phyloP scores from a whole-genome alignment of 192 early-diverging fungal genomes.

The Coemansia sp. region DNA sequence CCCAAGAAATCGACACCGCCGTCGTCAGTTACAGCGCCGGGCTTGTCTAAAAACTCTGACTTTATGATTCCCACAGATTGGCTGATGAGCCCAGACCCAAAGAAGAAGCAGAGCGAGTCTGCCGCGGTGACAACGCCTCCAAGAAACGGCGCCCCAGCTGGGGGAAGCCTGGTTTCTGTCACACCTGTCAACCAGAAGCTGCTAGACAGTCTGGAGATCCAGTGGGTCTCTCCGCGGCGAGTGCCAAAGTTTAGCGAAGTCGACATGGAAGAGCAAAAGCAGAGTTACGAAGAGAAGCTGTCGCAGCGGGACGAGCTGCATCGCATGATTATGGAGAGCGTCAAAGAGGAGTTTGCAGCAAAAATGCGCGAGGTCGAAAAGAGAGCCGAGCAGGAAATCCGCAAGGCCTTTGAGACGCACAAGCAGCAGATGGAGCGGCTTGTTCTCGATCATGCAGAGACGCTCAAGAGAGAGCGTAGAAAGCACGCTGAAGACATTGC shows the following conservation, averaged over 20 bases:
- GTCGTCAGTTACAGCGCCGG: background rate
- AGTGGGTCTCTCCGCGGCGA: constrained; percentile 50
- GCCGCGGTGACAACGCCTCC: constrained; percentile 11
- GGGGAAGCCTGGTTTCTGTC: constrained; percentile 35
- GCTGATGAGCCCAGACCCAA: constrained; percentile 44
- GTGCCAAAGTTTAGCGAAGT: constrained; percentile 54
- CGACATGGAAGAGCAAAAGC: constrained; percentile 32
- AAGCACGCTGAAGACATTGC: constrained; percentile 29
- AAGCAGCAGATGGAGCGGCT: constrained; percentile 29
- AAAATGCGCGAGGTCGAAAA: constrained; percentile 44
- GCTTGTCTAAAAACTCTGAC: constrained; percentile 3
- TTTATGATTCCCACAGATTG: constrained; percentile 52
- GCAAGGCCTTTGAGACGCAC: constrained; percentile 34
- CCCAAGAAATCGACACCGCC: background rate
- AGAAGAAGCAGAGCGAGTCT: background rate
- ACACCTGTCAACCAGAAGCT: constrained; percentile 51
- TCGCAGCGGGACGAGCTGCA: constrained; percentile 40
- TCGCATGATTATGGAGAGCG: constrained; percentile 41
- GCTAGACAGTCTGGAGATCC: constrained; percentile 50
- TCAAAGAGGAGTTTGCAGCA: constrained; percentile 44
- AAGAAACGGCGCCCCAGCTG: constrained; percentile 4
- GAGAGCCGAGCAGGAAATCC: constrained; percentile 33
- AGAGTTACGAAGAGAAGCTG: constrained; percentile 36
- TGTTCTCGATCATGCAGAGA: constrained; percentile 33
- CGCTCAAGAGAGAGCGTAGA: constrained; percentile 22